These are phyloP conservation scores for Xylaria nigripes DNA, from an alignment of 495 filamentous ascomycete species.

Conservation along the genomic window DNA sequence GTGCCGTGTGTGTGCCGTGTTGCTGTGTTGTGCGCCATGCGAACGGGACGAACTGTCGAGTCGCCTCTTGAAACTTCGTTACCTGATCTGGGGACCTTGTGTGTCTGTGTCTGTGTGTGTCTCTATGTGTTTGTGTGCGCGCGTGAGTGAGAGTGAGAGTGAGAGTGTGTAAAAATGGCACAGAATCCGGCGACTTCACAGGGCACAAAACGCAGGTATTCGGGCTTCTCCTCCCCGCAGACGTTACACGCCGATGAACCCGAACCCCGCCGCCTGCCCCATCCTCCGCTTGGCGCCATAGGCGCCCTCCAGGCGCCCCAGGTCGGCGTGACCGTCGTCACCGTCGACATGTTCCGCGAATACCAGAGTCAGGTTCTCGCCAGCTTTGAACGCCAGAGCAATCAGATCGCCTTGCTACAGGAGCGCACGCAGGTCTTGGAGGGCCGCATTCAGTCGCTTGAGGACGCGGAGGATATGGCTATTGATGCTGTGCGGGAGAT, in stretches of 20 bases:
- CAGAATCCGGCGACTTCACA: slow-evolving; percentile 5
- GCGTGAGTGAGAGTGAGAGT: too few relatives aligned
- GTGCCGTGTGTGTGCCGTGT: too few relatives aligned
- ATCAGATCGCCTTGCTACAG: neutral
- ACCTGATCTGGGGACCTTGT: too few relatives aligned
- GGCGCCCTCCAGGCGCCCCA: slow-evolving; percentile 9
- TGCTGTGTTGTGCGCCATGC: too few relatives aligned
- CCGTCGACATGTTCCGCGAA: slow-evolving; percentile 8
- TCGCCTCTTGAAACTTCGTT: too few relatives aligned
- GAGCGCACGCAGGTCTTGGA: slow-evolving; percentile 7
- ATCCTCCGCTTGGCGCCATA: slow-evolving; percentile 7
- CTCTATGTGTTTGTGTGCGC: too few relatives aligned
- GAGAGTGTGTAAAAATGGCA: neutral
- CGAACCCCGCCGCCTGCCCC: slow-evolving; percentile 4
- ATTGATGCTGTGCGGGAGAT: slow-evolving; percentile 11
- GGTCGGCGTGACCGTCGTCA: slow-evolving; percentile 7
- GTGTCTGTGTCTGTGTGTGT: too few relatives aligned
- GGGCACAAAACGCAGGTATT: slow-evolving; percentile 6
- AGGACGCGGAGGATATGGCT: slow-evolving; percentile 11
- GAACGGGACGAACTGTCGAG: too few relatives aligned
- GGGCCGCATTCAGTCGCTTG: slow-evolving; percentile 5
- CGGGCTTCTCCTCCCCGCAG: slow-evolving; percentile 7
- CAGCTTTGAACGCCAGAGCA: slow-evolving; percentile 3
- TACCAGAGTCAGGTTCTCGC: slow-evolving; percentile 5
- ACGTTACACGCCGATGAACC: slow-evolving; percentile 5